These are phyloP conservation scores for Lactarius psammicola DNA, from an alignment of 768 basidiomycete genomes.

Conservation along the genomic window DNA sequence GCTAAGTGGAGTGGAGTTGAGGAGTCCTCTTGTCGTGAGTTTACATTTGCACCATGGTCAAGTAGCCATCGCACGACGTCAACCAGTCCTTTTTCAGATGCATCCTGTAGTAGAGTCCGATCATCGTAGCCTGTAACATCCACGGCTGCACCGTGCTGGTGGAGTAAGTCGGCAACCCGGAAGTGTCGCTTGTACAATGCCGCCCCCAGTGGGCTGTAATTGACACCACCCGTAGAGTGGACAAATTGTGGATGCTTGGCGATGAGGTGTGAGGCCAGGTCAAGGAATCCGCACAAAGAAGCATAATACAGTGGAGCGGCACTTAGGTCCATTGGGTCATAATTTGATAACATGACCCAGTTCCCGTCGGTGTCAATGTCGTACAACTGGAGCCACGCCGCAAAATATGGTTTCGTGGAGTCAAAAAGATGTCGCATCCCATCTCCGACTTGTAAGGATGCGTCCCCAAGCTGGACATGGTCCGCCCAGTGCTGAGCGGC, in stretches of 20 bases:
- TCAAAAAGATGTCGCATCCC: too few species aligned
- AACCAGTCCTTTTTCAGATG: not conserved
- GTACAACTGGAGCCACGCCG: too few species aligned
- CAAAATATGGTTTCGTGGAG: too few species aligned
- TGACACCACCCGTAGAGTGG: not conserved
- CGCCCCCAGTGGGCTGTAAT: not conserved
- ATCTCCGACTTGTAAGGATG: not conserved
- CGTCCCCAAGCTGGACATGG: not conserved
- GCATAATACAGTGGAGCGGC: not conserved
- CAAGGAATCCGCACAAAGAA: not conserved
- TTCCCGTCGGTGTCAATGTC: too few species aligned
- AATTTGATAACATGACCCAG: too few species aligned
- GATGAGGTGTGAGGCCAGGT: not conserved
- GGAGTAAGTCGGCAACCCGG: not conserved
- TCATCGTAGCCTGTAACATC: not conserved
- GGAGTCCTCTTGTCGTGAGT: not conserved
- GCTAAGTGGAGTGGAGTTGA: too few species aligned
- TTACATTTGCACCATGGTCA: conserved; percentile 1
- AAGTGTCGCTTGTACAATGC: not conserved
- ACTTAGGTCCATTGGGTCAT: too few species aligned
- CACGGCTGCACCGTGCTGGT: not conserved
- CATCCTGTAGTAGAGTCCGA: not conserved
- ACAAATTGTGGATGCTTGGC: not conserved
- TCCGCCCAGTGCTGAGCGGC: too few species aligned
- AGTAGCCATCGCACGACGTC: conserved; percentile 1